These are phyloP conservation scores for Aspergillaceae sp. DNA, from an alignment of 2,329 filamentous ascomycete genomes.

Conservation along the genomic window DNA sequence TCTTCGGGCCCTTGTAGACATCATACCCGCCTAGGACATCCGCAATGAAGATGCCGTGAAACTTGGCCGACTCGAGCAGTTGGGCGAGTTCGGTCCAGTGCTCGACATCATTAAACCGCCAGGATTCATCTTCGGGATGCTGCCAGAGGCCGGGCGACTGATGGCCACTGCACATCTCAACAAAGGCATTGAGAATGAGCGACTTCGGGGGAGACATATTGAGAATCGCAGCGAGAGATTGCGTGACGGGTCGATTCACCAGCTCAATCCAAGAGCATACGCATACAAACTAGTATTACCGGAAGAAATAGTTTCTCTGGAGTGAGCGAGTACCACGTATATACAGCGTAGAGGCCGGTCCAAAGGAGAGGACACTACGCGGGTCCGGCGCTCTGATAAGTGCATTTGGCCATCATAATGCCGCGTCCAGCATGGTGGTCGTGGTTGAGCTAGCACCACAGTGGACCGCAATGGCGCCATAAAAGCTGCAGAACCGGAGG, in stretches of 20 bases:
- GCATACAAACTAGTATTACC: too few species aligned
- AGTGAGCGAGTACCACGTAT: background rate
- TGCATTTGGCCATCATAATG: too few species aligned
- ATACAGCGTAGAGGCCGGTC: slow-evolving; percentile 3
- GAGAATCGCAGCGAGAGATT: background rate
- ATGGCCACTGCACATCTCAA: slow-evolving; percentile 45
- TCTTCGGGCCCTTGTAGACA: slow-evolving; percentile 56
- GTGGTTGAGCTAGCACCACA: slow-evolving; percentile 19
- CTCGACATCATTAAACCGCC: slow-evolving; percentile 51
- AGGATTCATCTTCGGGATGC: slow-evolving; percentile 56
- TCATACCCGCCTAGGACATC: slow-evolving; percentile 61
- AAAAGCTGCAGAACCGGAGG: background rate
- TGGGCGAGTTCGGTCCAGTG: slow-evolving; percentile 56
- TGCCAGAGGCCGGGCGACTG: slow-evolving; percentile 53
- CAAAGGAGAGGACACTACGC: background rate
- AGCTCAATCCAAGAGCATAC: too few species aligned
- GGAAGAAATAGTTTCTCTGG: too few species aligned
- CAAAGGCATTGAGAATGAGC: slow-evolving; percentile 45
- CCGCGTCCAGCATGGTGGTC: too few species aligned
- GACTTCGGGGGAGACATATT: slow-evolving; percentile 28
- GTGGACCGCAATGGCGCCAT: slow-evolving; percentile 31
- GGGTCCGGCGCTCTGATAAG: too few species aligned
- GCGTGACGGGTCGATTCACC: background rate
- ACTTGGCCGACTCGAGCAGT: slow-evolving; percentile 52
- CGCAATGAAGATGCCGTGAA: slow-evolving; percentile 60